Percentiles rank a stretch among this genome's conserved stretches.
These are phyloP conservation scores for Barnettozyma botsteinii DNA, from an alignment of 805 yeast species.

Conservation along the genomic window DNA sequence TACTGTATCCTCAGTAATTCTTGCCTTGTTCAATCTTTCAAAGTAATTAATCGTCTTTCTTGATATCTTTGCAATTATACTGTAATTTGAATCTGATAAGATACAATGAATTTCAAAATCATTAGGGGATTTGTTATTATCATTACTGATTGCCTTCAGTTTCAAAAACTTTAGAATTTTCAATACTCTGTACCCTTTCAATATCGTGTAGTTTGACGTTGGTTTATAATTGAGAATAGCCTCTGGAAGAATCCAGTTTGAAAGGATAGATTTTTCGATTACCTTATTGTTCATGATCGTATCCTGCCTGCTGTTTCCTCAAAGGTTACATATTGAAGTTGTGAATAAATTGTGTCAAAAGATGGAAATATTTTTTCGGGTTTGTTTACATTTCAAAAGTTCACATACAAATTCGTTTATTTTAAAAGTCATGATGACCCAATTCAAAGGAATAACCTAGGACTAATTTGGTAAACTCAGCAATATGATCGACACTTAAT, in stretches of 20 bases:
- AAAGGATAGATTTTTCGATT: conserved; percentile 1
- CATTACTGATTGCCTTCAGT: background rate
- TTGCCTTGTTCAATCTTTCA: conserved; percentile 1
- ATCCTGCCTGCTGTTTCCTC: background rate
- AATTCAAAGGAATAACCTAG: conserved; percentile 72
- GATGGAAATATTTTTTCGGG: background rate
- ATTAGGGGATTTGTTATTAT: background rate
- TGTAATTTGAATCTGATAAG: conserved; percentile 7
- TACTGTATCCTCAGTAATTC: conserved; percentile 5
- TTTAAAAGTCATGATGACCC: conserved; percentile 35
- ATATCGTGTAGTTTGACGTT: background rate
- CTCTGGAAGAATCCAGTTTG: conserved; percentile 3
- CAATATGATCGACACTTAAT: conserved; percentile 71
- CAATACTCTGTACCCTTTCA: conserved; percentile 2
- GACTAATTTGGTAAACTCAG: conserved; percentile 73
- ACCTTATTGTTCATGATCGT: background rate
- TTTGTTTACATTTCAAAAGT: conserved; percentile 4
- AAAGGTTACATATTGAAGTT: background rate
- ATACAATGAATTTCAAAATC: conserved; percentile 2
- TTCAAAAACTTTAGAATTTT: conserved; percentile 6
- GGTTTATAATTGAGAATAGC: background rate
- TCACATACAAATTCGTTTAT: no score
- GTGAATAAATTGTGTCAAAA: background rate
- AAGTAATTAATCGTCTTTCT: background rate
- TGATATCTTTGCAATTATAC: conserved; percentile 1